Evolutionary conservation across 2,329 filamentous ascomycete species (phyloP), one percentile per base, ranked within the genome.

Genomic region (Immersiporthe knoxdaviesiana): DNA sequence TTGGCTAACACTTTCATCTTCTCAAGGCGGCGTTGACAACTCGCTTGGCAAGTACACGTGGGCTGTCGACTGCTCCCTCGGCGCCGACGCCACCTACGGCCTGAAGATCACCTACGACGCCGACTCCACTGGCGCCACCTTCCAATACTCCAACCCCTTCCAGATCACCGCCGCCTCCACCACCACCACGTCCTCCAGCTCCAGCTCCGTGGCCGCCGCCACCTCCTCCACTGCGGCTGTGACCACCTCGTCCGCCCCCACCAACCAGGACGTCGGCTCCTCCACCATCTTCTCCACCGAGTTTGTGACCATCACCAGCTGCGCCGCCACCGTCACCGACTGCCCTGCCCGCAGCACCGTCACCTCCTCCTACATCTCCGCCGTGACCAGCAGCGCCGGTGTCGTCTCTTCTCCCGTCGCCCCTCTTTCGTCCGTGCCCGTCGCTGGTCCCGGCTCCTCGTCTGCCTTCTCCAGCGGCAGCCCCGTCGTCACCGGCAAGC

Each of bases 101-200:
- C 80, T 91, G 76, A 80, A 83, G 79, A 81, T 91, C 79, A 77
- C 77, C 71, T 81, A 84, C 59, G 83, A 85, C 72, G 54, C 52
- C 60, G 65, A 71, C 52, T 78, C 77, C 73, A 76, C 87, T 79
- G 67, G 80, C 37, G 72, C 63, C 14, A 78, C 84, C 76, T 88
- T 87, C 84, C 87, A 90, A 83, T 90, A 85, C 84, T 88, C 86
- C 69, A 84, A 84, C 81, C 87, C 87, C 75, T 91, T 91, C 82
- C 74, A 80, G 76, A 87, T 88, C 75, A 75, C 76, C 69, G 78
- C 76, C 61, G 76, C 71, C 60, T 32, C 68, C 10, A 74, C 41
- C 24, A 5, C 69, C 32, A 65, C 68, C 65, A n/a, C n/a, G n/a
- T 67, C 72, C 70, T 65, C 74, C 61, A 14, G 69, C 41, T 61